phyloP scores from a whole-genome alignment of 2,329 filamentous ascomycete species.

The Fusarium sp. region DNA sequence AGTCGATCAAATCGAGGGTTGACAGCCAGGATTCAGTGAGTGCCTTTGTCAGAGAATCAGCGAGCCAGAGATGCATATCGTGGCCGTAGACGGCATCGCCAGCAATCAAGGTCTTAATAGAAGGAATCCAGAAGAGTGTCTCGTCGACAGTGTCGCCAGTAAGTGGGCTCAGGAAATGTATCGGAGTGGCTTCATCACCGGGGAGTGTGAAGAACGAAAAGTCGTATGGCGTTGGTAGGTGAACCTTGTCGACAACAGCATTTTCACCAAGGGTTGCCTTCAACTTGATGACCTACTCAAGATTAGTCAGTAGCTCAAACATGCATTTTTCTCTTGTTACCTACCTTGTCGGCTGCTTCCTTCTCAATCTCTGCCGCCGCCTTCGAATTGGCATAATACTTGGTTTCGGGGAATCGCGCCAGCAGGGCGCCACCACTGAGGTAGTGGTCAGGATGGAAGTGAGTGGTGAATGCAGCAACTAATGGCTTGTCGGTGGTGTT shows the following conservation, averaged over 20 bases:
- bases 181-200: neutral
- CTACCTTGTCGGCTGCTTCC: neutral
- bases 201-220: neutral
- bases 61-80: neutral
- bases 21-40: neutral
- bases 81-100: neutral
- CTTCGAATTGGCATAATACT: neutral
- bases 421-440: neutral
- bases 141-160: accelerated
- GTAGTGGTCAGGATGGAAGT: neutral
- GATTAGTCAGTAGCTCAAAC: accelerated
- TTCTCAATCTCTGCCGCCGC: neutral
- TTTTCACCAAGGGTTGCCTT: neutral
- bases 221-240: neutral
- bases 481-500: neutral
- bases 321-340: accelerated
- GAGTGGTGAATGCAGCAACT: neutral
- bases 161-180: neutral
- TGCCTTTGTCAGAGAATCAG: neutral
- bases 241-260: neutral
- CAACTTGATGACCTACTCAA: neutral
- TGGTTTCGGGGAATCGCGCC: neutral
- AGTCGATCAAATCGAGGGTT: neutral
- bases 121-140: neutral
- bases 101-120: neutral